Conservation (phyloP, 2,329 filamentous ascomycete species). For the Acrodontium crateriforme region DNA sequence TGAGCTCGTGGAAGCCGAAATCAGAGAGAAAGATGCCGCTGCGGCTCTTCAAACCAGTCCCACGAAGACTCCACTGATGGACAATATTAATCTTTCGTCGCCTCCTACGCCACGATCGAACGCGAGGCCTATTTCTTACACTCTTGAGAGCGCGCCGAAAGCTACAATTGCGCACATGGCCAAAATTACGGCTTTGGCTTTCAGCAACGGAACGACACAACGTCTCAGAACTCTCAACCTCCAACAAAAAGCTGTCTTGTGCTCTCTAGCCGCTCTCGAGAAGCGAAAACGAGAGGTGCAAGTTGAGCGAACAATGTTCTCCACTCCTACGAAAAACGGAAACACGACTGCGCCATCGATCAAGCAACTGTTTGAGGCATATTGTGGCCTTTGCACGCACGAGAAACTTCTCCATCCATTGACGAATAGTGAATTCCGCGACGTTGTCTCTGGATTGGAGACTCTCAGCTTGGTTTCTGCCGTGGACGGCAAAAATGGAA, state of each 20-base stretch:
- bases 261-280: constrained; percentile 76
- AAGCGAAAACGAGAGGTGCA: constrained; percentile 47
- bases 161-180: constrained; percentile 85
- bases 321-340: constrained; percentile 30
- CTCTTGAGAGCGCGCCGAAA: constrained; percentile 66
- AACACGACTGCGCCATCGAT: constrained; percentile 54
- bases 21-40: constrained; percentile 57
- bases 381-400: constrained; percentile 66
- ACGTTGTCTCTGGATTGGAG: constrained; percentile 81
- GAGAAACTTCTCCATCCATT: constrained; percentile 85
- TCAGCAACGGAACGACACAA: constrained; percentile 77
- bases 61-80: constrained; percentile 62
- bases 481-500: constrained; percentile 57
- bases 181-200: constrained; percentile 75
- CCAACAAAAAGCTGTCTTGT: constrained; percentile 91
- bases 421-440: constrained; percentile 82
- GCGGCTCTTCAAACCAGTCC: constrained; percentile 41
- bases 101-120: constrained; percentile 25
- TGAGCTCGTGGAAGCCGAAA: constrained; percentile 78
- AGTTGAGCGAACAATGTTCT: constrained; percentile 16
- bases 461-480: constrained; percentile 66
- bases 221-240: constrained; percentile 79
- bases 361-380: constrained; percentile 72
- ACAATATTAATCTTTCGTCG: constrained; percentile 64
- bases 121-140: constrained; percentile 37